Percentiles rank a stretch among this genome's conserved stretches.
phyloP scores from a whole-genome alignment of 2,329 filamentous ascomycete species.

The Drechslerella dactyloides region DNA sequence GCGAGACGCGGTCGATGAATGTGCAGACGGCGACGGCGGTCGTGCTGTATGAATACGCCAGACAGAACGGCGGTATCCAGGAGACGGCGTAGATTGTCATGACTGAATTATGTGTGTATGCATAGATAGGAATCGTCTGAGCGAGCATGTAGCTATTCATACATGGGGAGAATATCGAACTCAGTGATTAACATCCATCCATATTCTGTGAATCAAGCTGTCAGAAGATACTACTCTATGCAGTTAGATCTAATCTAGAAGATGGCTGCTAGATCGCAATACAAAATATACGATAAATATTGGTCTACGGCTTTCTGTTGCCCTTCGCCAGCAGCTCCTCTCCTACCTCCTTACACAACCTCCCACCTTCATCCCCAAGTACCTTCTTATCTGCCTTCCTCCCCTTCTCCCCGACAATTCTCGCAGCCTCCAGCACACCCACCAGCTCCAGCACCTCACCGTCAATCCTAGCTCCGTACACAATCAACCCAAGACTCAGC shows the following conservation, averaged over 20 bases:
- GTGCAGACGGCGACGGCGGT: conserved; percentile 65
- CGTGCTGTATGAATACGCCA: conserved; percentile 63
- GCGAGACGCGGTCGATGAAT: conserved; percentile 64
- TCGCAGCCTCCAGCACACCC: conserved; percentile 74
- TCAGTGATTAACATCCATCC: too few species aligned
- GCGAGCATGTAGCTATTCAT: neutral
- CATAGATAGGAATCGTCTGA: neutral
- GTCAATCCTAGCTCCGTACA: conserved; percentile 72
- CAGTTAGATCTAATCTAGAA: too few species aligned
- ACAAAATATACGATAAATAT: too few species aligned
- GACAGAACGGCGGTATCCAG: conserved; percentile 56
- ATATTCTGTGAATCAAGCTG: too few species aligned
- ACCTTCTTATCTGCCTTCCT: conserved; percentile 55
- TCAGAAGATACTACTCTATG: too few species aligned
- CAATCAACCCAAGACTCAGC: conserved; percentile 75
- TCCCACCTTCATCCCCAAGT: conserved; percentile 64
- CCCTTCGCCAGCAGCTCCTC: conserved; percentile 60
- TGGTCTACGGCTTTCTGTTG: conserved; percentile 27
- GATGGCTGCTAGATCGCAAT: too few species aligned
- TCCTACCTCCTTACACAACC: conserved; percentile 64
- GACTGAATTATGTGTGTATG: neutral
- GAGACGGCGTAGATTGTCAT: too few species aligned
- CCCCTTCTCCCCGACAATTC: conserved; percentile 68
- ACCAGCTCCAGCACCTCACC: conserved; percentile 83
- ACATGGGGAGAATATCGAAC: neutral